Evolutionary conservation across 2,329 filamentous ascomycete species (phyloP), one percentile per base, ranked within the genome.

Genomic region (Neopestalotiopsis rosae): DNA sequence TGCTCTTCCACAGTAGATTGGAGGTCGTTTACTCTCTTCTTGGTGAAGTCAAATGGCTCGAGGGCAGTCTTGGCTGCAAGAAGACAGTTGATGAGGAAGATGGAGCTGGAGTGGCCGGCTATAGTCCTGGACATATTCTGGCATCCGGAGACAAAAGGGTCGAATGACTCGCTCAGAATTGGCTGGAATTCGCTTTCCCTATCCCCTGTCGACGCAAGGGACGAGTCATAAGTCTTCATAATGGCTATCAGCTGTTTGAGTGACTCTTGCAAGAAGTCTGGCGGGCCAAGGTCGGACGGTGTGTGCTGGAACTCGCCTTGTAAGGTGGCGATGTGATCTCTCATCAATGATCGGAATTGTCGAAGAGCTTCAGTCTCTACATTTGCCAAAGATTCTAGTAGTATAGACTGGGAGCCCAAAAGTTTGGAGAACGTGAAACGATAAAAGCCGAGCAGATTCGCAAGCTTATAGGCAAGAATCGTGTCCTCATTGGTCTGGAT

Each of bases 401-500:
- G 84, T 9, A 87, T 84, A 0, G 94, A 93, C 12, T 90, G 85
- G 2, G 85, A 74, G 1, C 93, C 92, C 0, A 98, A 84, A 0
- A 98, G 85, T 74, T 92, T 95, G 17, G 89, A 83, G 78, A 98
- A 98, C 1, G 95, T 98, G 71, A 89, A 86, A 38, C 89, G 90
- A 81, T 99, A 99, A 81, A 99, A 99, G 56, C 89, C 90, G 57
- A 98, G 86, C 1, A 99, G 85, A 74, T 97, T 98, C 12, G 94
- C 91, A 56, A 98, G 90, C 78, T 94, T 96, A 83, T 97, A 99
- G 42, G 94, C 91, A 63, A 94, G 84, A 24, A 97, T 93, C 0
- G 92, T 92, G 69, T 98, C 95, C 74, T 98, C 95, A 78, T 97
- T 95, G 70, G 92, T 93, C 75, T 97, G 94, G 17, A 98, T 92